phyloP scores from a whole-genome alignment of 345 rosid genomes.

The Stellera chamaejasme region DNA sequence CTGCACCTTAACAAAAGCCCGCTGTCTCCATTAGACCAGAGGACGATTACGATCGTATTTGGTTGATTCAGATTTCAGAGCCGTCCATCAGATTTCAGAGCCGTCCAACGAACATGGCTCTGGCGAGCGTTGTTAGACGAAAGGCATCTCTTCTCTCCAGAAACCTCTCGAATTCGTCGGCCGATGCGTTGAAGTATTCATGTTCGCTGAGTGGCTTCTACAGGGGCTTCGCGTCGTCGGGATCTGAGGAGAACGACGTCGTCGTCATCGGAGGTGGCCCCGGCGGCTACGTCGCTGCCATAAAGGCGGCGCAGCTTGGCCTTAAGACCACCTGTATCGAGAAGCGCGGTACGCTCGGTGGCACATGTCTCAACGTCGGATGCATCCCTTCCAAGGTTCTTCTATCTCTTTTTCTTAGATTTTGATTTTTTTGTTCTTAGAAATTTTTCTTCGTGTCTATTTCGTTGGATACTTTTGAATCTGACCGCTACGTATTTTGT shows the following conservation, averaged over 20 bases:
- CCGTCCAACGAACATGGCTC: conserved; percentile 39
- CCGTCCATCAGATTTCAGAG: too few species aligned
- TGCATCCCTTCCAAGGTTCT: conserved; percentile 89
- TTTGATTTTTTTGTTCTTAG: not conserved
- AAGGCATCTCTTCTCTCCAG: conserved; percentile 45
- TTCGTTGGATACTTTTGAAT: too few species aligned
- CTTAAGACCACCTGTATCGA: conserved; percentile 88
- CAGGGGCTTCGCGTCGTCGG: conserved; percentile 61
- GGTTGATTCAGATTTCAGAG: too few species aligned
- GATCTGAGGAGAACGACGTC: conserved; percentile 89
- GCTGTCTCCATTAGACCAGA: too few species aligned
- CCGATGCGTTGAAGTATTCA: conserved; percentile 46
- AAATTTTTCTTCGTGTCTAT: too few species aligned
- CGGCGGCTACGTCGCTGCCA: conserved; percentile 93
- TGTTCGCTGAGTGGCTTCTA: conserved; percentile 33
- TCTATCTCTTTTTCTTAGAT: not conserved
- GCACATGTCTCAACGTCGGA: conserved; percentile 91
- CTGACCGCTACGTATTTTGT: not conserved
- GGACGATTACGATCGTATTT: too few species aligned
- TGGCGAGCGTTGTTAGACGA: conserved; percentile 64
- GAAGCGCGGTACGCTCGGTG: conserved; percentile 87
- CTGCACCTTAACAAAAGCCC: too few species aligned
- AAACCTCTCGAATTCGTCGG: conserved; percentile 30
- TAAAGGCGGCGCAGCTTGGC: conserved; percentile 86
- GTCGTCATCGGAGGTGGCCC: conserved; percentile 91